phyloP scores from a whole-genome alignment of 2,329 filamentous ascomycete species.

The Lachnellula cervina region DNA sequence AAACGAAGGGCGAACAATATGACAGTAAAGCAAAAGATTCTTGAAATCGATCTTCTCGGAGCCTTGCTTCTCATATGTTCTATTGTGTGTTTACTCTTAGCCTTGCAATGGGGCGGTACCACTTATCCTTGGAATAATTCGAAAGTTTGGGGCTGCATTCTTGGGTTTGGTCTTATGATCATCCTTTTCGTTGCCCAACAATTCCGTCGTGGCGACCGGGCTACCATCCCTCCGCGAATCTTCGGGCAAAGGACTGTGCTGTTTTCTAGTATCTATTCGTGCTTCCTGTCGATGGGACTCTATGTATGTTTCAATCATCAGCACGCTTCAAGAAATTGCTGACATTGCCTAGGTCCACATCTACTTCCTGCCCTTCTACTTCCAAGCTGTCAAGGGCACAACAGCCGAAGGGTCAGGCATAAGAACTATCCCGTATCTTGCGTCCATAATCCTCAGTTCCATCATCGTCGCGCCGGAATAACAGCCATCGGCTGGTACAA shows the following conservation, averaged over 20 bases:
- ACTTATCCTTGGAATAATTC: slow-evolving; percentile 41
- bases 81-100: slow-evolving; percentile 41
- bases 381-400: slow-evolving; percentile 43
- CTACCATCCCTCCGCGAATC: slow-evolving; percentile 47
- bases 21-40: slow-evolving; percentile 35
- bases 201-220: slow-evolving; percentile 41
- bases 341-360: slow-evolving; percentile 45
- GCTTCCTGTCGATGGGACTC: slow-evolving; percentile 32
- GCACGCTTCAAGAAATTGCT: slow-evolving; percentile 33
- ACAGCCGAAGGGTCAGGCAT: slow-evolving; percentile 38
- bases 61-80: slow-evolving; percentile 42
- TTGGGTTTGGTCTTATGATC: slow-evolving; percentile 35
- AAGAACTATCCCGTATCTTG: slow-evolving; percentile 39
- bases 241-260: slow-evolving; percentile 36
- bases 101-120: slow-evolving; percentile 45
- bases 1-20: slow-evolving; percentile 25
- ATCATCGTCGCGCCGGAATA: slow-evolving; percentile 36
- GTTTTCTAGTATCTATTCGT: slow-evolving; percentile 31
- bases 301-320: slow-evolving; percentile 17
- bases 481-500: slow-evolving; percentile 39
- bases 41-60: slow-evolving; percentile 45
- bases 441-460: slow-evolving; percentile 40
- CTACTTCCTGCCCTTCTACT: slow-evolving; percentile 45
- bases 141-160: slow-evolving; percentile 40
- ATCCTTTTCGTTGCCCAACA: slow-evolving; percentile 37